phyloP scores from a whole-genome alignment of 2,329 filamentous ascomycete genomes.

The Metarhizium brunneum region DNA sequence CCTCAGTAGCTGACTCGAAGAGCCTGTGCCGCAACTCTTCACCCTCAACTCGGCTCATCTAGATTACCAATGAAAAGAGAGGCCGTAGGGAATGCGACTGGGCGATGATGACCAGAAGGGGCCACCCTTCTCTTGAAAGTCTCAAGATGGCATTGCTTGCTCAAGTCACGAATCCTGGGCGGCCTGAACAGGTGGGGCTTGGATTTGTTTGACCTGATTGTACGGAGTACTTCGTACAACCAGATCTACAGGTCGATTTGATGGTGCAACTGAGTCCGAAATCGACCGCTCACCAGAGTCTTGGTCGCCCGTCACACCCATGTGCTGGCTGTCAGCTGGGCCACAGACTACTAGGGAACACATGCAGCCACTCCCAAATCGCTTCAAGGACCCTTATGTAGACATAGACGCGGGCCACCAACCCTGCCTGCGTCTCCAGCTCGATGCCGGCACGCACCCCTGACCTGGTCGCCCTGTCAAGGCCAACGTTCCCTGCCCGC shows the following conservation, averaged over 20 bases:
- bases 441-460: no score
- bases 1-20: no score
- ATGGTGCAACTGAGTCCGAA: background rate
- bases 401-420: background rate
- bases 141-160: background rate
- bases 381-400: no score
- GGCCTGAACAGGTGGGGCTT: slow-evolving; percentile 8
- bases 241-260: background rate
- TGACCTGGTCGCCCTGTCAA: background rate
- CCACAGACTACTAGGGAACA: background rate
- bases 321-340: background rate
- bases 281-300: background rate
- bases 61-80: no score
- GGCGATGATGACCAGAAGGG: no score
- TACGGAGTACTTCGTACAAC: background rate
- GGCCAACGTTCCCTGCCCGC: background rate
- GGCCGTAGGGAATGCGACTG: no score
- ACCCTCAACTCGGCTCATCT: no score
- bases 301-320: background rate
- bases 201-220: background rate
- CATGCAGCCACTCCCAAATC: background rate
- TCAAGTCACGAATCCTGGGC: background rate
- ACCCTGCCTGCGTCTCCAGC: background rate
- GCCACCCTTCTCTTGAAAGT: no score
- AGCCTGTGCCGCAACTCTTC: no score